Base-by-base conservation (phyloP, 2,329 filamentous ascomycete species). In the Dothistroma pini region DNA sequence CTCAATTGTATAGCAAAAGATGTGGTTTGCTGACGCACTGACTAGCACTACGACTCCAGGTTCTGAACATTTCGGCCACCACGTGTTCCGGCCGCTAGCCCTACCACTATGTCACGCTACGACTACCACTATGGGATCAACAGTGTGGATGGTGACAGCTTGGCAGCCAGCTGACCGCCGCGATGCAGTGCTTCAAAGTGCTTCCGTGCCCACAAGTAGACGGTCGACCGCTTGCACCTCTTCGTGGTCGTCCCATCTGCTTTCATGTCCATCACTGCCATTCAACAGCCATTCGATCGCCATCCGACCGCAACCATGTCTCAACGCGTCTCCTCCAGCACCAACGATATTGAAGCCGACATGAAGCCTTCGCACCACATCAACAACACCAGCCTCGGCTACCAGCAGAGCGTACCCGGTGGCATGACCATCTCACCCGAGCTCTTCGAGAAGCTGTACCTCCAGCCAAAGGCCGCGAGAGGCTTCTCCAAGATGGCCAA, bases 361-460 rank as follows among this genome's bases (percentile, higher is more conserved):
- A 49, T 54, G 38, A 59, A 59, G 57, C n/a, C 50, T 6, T 12
- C 22, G 4, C 49, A 54, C 50, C 25, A 47, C 25, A 50, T 59
- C 38, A 49, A 59, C 25, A 35, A 48, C 29, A 44, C 50, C 12
- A 44, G 41, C 21, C 50, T 59, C 10, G 50, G 50, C 50, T 38
- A 54, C 11, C 19, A 50, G 22, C 29, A 53, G 19, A 54, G 31
- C 34, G 44, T 10, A n/a, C 9, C 44, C 9, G 38, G 63, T 31
- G 62, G 59, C 54, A 66, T 71, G 54, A 67, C 65, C 34, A 69
- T 71, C 51, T 69, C 68, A 7, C 68, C 69, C 10, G 69, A 71
- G 66, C 65, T 71, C n/a, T 71, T 69, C 60, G 69, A 71, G 62
- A 70, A 71, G 57, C 63, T 70, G n/a, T 70, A 69, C 60, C 61